Evolutionary conservation across 1,139 yeast species (phyloP).

Genomic region (Taiozyma onychis): DNA sequence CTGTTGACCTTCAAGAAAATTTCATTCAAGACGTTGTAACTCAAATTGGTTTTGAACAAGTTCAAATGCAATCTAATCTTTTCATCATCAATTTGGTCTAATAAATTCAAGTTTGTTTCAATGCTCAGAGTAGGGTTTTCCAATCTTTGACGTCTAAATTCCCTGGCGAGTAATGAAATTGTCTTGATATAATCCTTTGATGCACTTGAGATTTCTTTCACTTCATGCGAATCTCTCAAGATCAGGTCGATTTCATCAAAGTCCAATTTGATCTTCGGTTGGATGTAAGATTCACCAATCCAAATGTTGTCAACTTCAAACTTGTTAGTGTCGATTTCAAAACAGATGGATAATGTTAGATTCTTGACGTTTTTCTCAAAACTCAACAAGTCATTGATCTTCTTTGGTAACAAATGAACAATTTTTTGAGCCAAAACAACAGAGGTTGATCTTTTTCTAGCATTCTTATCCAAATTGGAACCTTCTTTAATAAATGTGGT

Average conservation of each 20-base stretch:
- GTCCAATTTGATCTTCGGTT: slow-evolving; percentile 46
- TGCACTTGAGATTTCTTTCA: slow-evolving; percentile 40
- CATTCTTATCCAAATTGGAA: slow-evolving; percentile 77
- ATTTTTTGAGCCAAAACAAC: slow-evolving; percentile 84
- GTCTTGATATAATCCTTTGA: slow-evolving; percentile 65
- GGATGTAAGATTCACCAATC: slow-evolving; percentile 69
- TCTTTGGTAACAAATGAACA: slow-evolving; percentile 63
- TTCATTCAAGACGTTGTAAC: slow-evolving; percentile 64
- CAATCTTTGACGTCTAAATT: slow-evolving; percentile 69
- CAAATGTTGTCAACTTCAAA: slow-evolving; percentile 73
- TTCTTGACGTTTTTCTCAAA: slow-evolving; percentile 57
- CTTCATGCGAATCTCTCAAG: slow-evolving; percentile 24
- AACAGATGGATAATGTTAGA: slow-evolving; percentile 74
- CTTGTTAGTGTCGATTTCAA: slow-evolving; percentile 69
- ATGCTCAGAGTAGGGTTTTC: slow-evolving; percentile 43
- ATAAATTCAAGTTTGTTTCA: slow-evolving; percentile 55
- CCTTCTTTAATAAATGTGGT: slow-evolving; percentile 67
- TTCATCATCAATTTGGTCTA: slow-evolving; percentile 85
- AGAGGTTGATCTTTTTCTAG: slow-evolving; percentile 84
- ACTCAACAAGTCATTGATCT: slow-evolving; percentile 54
- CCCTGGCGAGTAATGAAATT: slow-evolving; percentile 58
- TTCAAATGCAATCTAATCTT: slow-evolving; percentile 66
- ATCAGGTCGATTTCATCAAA: slow-evolving; percentile 51
- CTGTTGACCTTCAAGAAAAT: slow-evolving; percentile 75
- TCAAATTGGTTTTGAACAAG: slow-evolving; percentile 58